Conservation (phyloP, 768 basidiomycete species). For the Galerina marginata region DNA sequence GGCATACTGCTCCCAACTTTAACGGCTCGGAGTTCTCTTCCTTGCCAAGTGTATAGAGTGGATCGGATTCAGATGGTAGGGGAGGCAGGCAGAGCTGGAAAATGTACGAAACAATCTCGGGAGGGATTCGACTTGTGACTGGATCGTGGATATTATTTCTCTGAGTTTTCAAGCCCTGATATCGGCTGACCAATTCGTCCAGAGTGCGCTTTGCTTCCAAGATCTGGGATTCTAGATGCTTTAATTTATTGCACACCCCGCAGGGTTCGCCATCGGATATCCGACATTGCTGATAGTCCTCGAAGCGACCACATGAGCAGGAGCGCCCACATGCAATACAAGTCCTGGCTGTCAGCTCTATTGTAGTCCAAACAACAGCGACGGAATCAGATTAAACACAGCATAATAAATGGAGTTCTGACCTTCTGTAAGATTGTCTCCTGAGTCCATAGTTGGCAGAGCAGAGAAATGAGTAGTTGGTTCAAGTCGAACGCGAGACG, state of each 20-base stretch:
- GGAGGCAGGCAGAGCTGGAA: neutral
- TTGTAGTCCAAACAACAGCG: too few relatives aligned
- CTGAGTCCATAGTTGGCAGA: too few relatives aligned
- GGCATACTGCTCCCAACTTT: constrained; percentile 2
- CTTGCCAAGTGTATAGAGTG: neutral
- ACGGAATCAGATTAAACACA: too few relatives aligned
- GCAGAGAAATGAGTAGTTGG: too few relatives aligned
- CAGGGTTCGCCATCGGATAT: neutral
- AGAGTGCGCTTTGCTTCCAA: neutral
- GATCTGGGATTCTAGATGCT: neutral
- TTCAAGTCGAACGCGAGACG: too few relatives aligned
- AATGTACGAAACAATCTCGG: neutral
- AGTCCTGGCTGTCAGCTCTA: too few relatives aligned
- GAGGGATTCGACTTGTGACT: neutral
- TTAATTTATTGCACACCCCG: neutral
- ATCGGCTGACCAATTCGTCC: neutral
- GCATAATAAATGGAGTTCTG: too few relatives aligned
- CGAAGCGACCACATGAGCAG: too few relatives aligned
- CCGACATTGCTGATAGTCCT: neutral
- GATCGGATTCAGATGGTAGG: neutral
- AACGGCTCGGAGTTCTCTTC: neutral
- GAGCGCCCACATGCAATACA: too few relatives aligned
- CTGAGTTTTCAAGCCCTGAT: neutral
- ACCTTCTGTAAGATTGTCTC: too few relatives aligned
- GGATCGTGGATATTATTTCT: constrained; percentile 4